Percentiles rank a stretch among this genome's conserved stretches.
phyloP scores from a whole-genome alignment of 306 rosid species.

The Macrotyloma uniflorum region DNA sequence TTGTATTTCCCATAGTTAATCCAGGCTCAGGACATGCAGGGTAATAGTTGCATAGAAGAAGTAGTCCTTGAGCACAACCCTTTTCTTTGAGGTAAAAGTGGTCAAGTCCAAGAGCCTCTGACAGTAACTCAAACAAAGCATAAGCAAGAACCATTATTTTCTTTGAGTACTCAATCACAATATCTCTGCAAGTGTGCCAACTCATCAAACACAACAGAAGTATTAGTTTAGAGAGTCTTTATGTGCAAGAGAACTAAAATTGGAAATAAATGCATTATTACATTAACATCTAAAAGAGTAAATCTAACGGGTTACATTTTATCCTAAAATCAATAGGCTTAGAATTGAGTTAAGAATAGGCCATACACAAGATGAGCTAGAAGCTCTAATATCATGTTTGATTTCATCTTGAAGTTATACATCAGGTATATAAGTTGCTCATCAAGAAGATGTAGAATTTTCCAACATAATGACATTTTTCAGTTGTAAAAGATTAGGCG shows the following conservation, averaged over 20 bases:
- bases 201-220: conserved; percentile 4
- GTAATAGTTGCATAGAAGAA: background rate
- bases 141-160: conserved; percentile 39
- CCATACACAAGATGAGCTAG: background rate
- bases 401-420: background rate
- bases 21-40: conserved; percentile 21
- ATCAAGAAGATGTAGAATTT: background rate
- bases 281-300: background rate
- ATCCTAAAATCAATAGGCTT: background rate
- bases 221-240: background rate
- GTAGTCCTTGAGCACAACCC: background rate
- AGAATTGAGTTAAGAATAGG: background rate
- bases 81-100: background rate
- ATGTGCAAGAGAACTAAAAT: background rate
- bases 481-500: background rate
- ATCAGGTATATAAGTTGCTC: background rate
- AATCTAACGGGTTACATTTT: background rate
- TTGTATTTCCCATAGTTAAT: background rate
- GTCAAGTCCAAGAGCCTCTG: conserved; percentile 18
- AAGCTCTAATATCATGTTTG: background rate
- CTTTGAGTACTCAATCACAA: conserved; percentile 36
- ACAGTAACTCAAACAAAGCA: conserved; percentile 38
- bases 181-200: conserved; percentile 36
- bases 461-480: background rate
- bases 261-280: background rate